Evolutionary conservation across 495 filamentous ascomycete species (phyloP).

Genomic region (Aspergillus conjunctus): DNA sequence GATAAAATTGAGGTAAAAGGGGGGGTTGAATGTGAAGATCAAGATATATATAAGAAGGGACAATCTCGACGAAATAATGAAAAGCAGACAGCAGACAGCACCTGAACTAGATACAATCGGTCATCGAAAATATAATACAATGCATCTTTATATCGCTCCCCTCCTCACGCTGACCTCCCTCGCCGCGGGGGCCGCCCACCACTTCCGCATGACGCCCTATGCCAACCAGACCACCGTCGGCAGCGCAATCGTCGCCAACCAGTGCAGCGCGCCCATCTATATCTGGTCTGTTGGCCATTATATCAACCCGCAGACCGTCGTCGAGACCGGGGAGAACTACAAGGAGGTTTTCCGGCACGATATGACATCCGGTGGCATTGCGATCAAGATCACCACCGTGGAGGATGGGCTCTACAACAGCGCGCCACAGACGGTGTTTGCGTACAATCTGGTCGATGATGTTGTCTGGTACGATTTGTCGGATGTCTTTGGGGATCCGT

Average conservation of each 20-base stretch:
- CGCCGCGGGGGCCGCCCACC: slow-evolving; percentile 2
- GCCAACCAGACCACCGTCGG: slow-evolving; percentile 36
- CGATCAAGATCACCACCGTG: slow-evolving; percentile 55
- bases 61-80: no score
- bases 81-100: no score
- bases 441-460: slow-evolving; percentile 51
- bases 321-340: slow-evolving; percentile 32
- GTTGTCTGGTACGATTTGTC: slow-evolving; percentile 60
- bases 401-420: slow-evolving; percentile 52
- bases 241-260: slow-evolving; percentile 52
- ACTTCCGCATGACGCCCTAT: slow-evolving; percentile 1
- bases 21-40: no score
- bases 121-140: slow-evolving; percentile 3
- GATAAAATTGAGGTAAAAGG: no score
- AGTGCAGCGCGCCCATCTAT: slow-evolving; percentile 49
- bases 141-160: slow-evolving; percentile 21
- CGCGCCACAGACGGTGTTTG: slow-evolving; percentile 54
- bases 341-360: slow-evolving; percentile 50
- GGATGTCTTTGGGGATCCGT: slow-evolving; percentile 60
- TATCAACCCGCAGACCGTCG: slow-evolving; percentile 34
- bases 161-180: slow-evolving; percentile 15
- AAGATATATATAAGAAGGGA: no score
- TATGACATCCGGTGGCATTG: slow-evolving; percentile 50
- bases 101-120: no score
- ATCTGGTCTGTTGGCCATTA: slow-evolving; percentile 56